These are phyloP conservation scores for Eruca vesicaria DNA, from an alignment of 441 rosid genomes.

Conservation along the genomic window DNA sequence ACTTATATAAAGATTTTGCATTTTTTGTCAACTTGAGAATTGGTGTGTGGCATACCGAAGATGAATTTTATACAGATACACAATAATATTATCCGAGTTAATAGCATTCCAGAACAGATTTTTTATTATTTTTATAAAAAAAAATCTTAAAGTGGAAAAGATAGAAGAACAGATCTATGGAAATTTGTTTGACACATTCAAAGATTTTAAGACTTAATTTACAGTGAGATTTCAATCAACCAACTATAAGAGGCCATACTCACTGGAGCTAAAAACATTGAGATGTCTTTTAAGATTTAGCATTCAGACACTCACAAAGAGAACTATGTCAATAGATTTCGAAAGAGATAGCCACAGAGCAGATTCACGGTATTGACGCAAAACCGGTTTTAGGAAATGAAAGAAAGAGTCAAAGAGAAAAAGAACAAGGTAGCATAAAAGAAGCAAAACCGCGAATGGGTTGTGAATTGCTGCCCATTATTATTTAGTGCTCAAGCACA, in stretches of 20 bases:
- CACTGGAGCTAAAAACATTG: not conserved
- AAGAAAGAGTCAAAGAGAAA: conserved; percentile 16
- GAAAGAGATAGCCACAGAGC: not conserved
- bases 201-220: not conserved
- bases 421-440: conserved; percentile 15
- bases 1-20: conserved; percentile 30
- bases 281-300: too few relatives aligned
- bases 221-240: conserved; percentile 8
- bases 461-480: not conserved
- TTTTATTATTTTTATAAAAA: not conserved
- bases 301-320: not conserved
- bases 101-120: not conserved
- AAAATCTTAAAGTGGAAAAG: conserved; percentile 13
- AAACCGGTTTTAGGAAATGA: not conserved
- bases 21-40: conserved; percentile 29
- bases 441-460: not conserved
- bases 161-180: conserved; percentile 14
- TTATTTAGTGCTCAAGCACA: conserved; percentile 36
- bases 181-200: conserved; percentile 16
- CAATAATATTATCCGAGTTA: conserved; percentile 30
- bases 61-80: conserved; percentile 11
- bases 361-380: not conserved
- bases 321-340: not conserved
- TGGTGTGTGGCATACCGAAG: conserved; percentile 17
- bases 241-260: not conserved